Evolutionary conservation across 345 rosid species (phyloP).

Genomic region (Eucalyptus decipiens): DNA sequence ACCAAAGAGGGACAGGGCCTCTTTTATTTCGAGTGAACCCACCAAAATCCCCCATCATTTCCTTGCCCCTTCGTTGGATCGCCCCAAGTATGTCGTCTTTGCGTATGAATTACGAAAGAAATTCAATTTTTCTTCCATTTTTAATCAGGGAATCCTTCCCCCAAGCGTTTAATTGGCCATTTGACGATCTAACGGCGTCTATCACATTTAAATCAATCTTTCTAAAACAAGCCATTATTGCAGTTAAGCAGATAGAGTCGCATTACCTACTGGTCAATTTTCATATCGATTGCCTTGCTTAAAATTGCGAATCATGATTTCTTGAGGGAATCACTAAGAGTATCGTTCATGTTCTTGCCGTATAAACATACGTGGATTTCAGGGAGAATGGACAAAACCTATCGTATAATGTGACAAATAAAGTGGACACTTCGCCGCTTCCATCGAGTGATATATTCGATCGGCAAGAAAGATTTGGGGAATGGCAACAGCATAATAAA

Average conservation of each 20-base stretch:
- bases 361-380: no score
- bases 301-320: neutral
- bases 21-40: neutral
- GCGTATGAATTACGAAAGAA: neutral
- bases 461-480: no score
- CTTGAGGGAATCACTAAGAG: neutral
- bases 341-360: neutral
- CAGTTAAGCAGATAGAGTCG: neutral
- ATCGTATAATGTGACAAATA: no score
- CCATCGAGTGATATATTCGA: no score
- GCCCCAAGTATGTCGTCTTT: neutral
- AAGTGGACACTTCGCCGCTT: no score
- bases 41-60: neutral
- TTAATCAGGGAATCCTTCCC: neutral
- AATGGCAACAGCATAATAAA: no score
- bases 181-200: neutral
- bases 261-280: neutral
- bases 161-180: neutral
- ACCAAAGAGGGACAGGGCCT: neutral
- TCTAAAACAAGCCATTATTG: neutral
- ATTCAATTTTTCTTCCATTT: neutral
- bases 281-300: neutral
- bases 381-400: no score
- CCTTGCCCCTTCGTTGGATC: neutral
- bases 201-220: neutral